A percentile compares a stretch with the other conserved stretches of the same genome.
Evolutionary conservation across 2,329 filamentous ascomycete species (phyloP).

Genomic region (Talaromyces funiculosus): DNA sequence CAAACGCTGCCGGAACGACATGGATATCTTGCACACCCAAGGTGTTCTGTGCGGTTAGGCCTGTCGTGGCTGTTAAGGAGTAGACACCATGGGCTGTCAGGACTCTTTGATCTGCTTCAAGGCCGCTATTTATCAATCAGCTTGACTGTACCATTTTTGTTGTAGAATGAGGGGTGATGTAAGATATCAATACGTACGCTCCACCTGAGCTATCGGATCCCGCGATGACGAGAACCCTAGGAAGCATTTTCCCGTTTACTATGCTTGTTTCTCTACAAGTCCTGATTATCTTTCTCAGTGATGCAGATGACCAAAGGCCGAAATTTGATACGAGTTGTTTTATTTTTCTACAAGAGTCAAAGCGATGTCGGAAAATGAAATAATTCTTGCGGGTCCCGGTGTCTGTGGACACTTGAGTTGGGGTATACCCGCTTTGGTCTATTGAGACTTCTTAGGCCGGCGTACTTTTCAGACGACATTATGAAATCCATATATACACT

Average conservation of each 20-base stretch:
- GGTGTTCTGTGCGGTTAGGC: slow-evolving; percentile 94
- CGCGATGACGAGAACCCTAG: slow-evolving; percentile 70
- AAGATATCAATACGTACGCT: slow-evolving; percentile 57
- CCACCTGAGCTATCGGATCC: slow-evolving; percentile 88
- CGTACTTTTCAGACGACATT: background rate
- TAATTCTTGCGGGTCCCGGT: background rate
- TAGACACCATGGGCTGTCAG: slow-evolving; percentile 89
- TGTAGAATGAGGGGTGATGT: background rate
- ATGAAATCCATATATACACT: slow-evolving; percentile 1
- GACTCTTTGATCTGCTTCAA: slow-evolving; percentile 95
- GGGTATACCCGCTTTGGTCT: background rate
- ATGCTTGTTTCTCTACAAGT: background rate
- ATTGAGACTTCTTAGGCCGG: background rate
- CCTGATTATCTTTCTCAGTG: background rate
- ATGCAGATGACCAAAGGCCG: background rate
- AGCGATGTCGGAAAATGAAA: background rate
- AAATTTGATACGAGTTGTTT: background rate
- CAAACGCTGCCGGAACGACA: slow-evolving; percentile 68
- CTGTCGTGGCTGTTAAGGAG: slow-evolving; percentile 92
- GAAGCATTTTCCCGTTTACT: slow-evolving; percentile 23
- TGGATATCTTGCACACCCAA: slow-evolving; percentile 77
- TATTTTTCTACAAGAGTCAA: background rate
- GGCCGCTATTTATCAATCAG: slow-evolving; percentile 54
- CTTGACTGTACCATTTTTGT: background rate
- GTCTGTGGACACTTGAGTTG: background rate